Evolutionary conservation across 1,284 basidiomycete genomes (phyloP).

Genomic region (Naganishia albida): DNA sequence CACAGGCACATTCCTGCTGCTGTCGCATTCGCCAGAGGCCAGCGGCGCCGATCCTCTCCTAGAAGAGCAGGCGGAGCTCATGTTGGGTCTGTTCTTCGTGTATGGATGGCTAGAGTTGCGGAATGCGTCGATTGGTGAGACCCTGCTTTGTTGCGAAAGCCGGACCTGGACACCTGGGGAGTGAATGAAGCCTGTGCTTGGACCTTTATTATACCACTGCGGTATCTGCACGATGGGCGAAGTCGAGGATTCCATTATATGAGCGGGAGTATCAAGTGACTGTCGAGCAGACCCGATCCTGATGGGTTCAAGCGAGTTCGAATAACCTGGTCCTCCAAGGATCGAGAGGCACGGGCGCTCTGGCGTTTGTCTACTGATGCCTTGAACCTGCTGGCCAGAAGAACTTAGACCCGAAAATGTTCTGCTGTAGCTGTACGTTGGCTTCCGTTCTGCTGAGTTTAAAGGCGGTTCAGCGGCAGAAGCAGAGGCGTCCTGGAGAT

Average conservation of each 20-base stretch:
- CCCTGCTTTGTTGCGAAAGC: constrained; percentile 1
- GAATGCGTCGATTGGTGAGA: constrained; percentile 20
- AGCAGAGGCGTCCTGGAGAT: background rate
- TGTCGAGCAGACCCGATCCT: background rate
- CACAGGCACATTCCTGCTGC: background rate
- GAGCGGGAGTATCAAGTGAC: background rate
- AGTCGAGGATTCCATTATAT: background rate
- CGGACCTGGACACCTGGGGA: background rate
- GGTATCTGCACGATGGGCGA: constrained; percentile 15
- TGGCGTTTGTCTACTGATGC: background rate
- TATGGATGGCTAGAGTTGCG: constrained; percentile 11
- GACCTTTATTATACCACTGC: background rate
- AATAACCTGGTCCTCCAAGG: background rate
- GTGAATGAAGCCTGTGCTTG: constrained; percentile 1
- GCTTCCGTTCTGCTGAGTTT: no score
- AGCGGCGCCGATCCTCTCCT: background rate
- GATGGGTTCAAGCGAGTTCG: background rate
- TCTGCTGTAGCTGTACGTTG: no score
- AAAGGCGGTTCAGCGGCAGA: background rate
- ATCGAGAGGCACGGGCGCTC: background rate
- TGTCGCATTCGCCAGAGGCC: background rate
- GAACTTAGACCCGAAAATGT: no score
- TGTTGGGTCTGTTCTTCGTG: constrained; percentile 3
- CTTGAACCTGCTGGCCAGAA: background rate
- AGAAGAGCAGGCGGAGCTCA: constrained; percentile 1